Base-by-base conservation (phyloP, 371 early-diverging fungal species). In the Fennellomyces sp. region DNA sequence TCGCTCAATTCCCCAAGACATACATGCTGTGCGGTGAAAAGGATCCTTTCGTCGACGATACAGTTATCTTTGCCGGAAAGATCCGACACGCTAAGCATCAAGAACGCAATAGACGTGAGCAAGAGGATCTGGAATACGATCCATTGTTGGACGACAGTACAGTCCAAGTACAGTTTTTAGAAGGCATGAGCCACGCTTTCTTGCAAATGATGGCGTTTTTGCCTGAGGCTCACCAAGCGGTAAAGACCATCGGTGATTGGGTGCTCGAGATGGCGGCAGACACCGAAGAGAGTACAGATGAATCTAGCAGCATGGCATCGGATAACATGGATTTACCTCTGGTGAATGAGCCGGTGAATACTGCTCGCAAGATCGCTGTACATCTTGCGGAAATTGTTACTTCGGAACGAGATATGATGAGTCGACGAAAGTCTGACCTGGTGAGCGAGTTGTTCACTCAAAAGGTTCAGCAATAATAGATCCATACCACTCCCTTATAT, bases 1-100 rank as follows among this genome's bases (percentile, higher is more conserved):
- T 98, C 42, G 94, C 93, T 0, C 85, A 90, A 41, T 97, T 96
- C 69, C 97, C 98, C 6, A 88, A 89, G 17, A 91, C 91, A 0
- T 96, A 91, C 66, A 85, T 97, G 65, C 82, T 97, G 38, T 91
- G 92, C 59, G 98, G 98, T 50, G 97, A 97, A 64, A 92, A 91
- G 60, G 98, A 98, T 71, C 98, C 98, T 0, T 81, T 98, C 23
- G 94, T 97, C 1, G 98, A 98, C 70, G 98, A 98, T 69, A 92
- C 97, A 1, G 90, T 97, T 13, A 80, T 97, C 21, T 90, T 97
- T 69, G 95, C 94, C 15, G 94, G 90, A 6, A 86, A 95, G 12
- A 74, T 97, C 33, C 88, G 97, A 42, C 86, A 88, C 30, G 94
- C 95, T 28, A 91, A 89, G 64, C 45, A 45, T 45, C 71, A 77